phyloP scores from a whole-genome alignment of 2,329 filamentous ascomycete species.

The Elsinoe australis region DNA sequence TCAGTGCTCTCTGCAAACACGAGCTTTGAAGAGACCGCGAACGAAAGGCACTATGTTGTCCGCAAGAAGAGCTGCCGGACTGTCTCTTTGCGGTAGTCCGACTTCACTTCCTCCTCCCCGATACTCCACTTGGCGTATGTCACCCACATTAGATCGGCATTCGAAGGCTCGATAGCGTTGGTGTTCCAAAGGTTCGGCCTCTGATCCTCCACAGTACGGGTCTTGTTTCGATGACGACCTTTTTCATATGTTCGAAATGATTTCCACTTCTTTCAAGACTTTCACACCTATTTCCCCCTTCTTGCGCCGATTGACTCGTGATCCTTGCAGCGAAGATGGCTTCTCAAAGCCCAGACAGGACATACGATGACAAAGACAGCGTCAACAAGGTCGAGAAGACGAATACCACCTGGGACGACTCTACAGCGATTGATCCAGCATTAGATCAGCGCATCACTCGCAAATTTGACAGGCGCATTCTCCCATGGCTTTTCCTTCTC shows the following conservation, averaged over 20 bases:
- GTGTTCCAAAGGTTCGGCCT: neutral
- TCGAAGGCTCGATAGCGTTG: neutral
- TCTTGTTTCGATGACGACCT: no score
- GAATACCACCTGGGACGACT: slow-evolving; percentile 20
- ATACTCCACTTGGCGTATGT: slow-evolving; percentile 6
- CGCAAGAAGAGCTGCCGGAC: neutral
- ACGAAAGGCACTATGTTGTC: neutral
- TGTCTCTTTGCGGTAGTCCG: no score
- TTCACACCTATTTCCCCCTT: neutral
- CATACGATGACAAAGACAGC: slow-evolving; percentile 17
- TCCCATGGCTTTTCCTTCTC: slow-evolving; percentile 41
- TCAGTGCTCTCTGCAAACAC: no score
- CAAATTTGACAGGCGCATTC: slow-evolving; percentile 38
- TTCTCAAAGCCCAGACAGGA: neutral
- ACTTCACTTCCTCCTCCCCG: neutral
- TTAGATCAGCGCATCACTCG: slow-evolving; percentile 33
- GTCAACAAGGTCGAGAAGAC: slow-evolving; percentile 19
- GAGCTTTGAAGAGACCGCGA: no score
- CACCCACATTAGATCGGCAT: slow-evolving; percentile 1
- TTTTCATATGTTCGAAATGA: neutral
- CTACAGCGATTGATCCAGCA: slow-evolving; percentile 16
- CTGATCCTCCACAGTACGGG: slow-evolving; percentile 3
- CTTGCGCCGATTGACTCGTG: neutral
- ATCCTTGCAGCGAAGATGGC: neutral
- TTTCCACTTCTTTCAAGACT: neutral